These are phyloP conservation scores for Carex scoparia DNA, from an alignment of 176 grass and related monocot genomes.

Conservation along the genomic window DNA sequence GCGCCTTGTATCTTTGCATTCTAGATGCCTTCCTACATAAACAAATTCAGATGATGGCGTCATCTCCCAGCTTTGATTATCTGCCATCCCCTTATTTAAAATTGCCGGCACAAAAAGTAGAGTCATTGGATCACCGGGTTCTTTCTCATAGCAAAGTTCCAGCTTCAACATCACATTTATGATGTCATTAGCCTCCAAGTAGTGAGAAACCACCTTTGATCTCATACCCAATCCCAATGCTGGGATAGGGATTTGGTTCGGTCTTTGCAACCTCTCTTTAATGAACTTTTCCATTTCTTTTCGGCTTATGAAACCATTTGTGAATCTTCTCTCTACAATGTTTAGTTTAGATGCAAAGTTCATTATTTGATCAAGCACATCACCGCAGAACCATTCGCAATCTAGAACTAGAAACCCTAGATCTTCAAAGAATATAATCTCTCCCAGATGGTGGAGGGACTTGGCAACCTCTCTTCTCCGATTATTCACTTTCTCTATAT, in stretches of 20 bases:
- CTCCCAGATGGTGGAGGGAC: slow-evolving; percentile 61
- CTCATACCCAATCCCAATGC: slow-evolving; percentile 7
- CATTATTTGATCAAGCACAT: slow-evolving; percentile 51
- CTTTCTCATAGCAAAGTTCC: slow-evolving; percentile 80
- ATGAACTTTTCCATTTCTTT: slow-evolving; percentile 69
- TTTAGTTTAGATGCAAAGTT: slow-evolving; percentile 44
- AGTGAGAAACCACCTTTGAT: slow-evolving; percentile 10
- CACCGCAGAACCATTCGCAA: slow-evolving; percentile 61
- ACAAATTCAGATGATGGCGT: slow-evolving; percentile 33
- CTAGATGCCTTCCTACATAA: slow-evolving; percentile 64
- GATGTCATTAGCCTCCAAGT: slow-evolving; percentile 57
- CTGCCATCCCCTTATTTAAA: slow-evolving; percentile 55
- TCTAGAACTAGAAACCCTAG: slow-evolving; percentile 70
- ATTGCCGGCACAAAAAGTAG: slow-evolving; percentile 63
- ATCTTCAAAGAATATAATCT: slow-evolving; percentile 77
- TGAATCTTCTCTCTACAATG: neutral
- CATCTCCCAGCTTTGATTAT: slow-evolving; percentile 46
- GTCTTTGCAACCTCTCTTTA: slow-evolving; percentile 40
- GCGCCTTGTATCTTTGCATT: slow-evolving; percentile 59
- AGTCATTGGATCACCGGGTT: slow-evolving; percentile 62
- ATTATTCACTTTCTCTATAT: slow-evolving; percentile 53
- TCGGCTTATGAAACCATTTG: slow-evolving; percentile 53
- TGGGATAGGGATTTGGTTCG: slow-evolving; percentile 33
- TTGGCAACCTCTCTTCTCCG: slow-evolving; percentile 52
- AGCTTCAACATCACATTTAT: slow-evolving; percentile 76